These are phyloP conservation scores for Russula olivacea DNA, from an alignment of 768 basidiomycete species.

Conservation along the genomic window DNA sequence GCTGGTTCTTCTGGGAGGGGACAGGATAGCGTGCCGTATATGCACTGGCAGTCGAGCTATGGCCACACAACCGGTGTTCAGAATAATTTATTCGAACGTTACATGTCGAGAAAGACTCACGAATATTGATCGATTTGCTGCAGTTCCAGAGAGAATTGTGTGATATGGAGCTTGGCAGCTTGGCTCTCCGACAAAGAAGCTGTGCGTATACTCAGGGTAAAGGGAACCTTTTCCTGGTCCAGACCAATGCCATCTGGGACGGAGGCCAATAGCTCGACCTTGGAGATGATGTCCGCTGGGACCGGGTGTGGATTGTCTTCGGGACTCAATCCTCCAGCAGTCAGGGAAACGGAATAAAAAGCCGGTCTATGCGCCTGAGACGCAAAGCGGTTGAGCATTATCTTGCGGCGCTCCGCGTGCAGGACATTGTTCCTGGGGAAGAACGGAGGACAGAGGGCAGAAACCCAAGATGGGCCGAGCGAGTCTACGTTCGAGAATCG, in stretches of 20 bases:
- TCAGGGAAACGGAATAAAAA: conserved; percentile 32
- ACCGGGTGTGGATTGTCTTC: conserved; percentile 33
- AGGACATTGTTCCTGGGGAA: conserved; percentile 40
- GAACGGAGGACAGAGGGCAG: conserved; percentile 52
- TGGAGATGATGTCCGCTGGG: conserved; percentile 49
- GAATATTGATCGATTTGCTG: conserved; percentile 62
- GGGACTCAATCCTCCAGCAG: conserved; percentile 9
- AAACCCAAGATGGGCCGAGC: conserved; percentile 39
- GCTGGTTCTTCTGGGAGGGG: conserved; percentile 50
- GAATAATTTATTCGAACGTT: not conserved
- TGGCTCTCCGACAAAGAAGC: conserved; percentile 44
- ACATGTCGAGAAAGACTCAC: conserved; percentile 36
- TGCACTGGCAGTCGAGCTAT: conserved; percentile 35
- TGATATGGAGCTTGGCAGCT: conserved; percentile 51
- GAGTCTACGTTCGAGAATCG: conserved; percentile 45
- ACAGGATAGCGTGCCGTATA: conserved; percentile 49
- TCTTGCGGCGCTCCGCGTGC: conserved; percentile 36
- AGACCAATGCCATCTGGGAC: conserved; percentile 51
- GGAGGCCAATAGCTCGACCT: conserved; percentile 58
- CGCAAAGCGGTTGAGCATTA: conserved; percentile 52
- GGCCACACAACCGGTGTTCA: not conserved
- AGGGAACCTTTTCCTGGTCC: conserved; percentile 43
- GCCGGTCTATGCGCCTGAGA: conserved; percentile 33
- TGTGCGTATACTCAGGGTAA: conserved; percentile 57
- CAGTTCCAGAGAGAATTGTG: conserved; percentile 50